Conservation (phyloP, 176 grass and related monocot genomes). For the Oropetium thomaeum region DNA sequence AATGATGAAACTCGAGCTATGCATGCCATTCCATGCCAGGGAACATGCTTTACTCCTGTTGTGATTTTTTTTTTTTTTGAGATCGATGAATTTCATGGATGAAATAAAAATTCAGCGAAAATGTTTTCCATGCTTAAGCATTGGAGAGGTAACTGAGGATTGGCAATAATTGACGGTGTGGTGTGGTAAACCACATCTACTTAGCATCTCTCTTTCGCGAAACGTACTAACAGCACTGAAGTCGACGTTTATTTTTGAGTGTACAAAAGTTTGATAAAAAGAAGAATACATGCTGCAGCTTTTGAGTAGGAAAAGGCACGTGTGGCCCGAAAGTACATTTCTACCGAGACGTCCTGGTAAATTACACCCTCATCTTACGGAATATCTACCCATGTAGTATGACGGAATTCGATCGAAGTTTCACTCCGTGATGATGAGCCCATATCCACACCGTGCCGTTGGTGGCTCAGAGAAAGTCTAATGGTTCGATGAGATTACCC, state of each 20-base stretch:
- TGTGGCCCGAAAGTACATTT: constrained; percentile 8
- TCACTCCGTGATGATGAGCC: background rate
- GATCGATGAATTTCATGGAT: background rate
- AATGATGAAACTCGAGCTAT: background rate
- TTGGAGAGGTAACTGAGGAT: background rate
- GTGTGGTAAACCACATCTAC: background rate
- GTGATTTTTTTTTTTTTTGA: background rate
- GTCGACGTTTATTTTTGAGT: background rate
- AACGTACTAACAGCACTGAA: no score
- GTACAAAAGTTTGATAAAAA: background rate
- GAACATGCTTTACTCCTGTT: background rate
- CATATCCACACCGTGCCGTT: background rate
- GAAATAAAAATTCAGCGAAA: background rate
- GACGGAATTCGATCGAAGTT: constrained; percentile 2
- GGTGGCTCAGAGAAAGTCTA: background rate
- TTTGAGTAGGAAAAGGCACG: background rate
- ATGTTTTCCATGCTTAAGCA: background rate
- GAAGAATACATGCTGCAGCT: background rate
- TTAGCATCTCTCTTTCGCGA: background rate
- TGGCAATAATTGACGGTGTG: no score
- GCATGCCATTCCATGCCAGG: background rate
- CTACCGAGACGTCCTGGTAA: constrained; percentile 4
- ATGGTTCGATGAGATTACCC: background rate
- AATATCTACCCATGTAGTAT: background rate
- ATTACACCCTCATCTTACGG: constrained; percentile 24